Conservation (phyloP, 2,329 filamentous ascomycete genomes). For the Botryotinia convoluta region DNA sequence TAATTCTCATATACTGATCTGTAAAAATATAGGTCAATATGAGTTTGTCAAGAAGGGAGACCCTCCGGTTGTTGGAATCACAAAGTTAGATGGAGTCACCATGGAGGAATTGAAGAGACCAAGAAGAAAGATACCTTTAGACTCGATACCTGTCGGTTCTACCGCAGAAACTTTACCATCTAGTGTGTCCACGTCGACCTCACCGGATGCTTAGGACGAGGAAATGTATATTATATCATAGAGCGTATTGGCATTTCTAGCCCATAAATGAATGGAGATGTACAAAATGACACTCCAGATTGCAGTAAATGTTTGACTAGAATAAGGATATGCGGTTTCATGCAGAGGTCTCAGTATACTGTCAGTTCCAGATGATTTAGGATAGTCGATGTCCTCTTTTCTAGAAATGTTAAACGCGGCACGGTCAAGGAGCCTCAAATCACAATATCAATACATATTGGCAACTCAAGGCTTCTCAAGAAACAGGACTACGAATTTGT, state of each 20-base stretch:
- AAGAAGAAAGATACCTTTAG: slow-evolving; percentile 49
- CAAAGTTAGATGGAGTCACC: slow-evolving; percentile 80
- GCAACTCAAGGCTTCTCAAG: neutral
- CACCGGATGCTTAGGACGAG: slow-evolving; percentile 31
- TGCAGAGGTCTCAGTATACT: neutral
- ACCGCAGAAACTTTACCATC: slow-evolving; percentile 25
- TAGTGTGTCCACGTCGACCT: slow-evolving; percentile 31
- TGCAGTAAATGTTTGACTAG: neutral
- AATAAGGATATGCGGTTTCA: neutral
- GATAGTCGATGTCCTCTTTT: neutral
- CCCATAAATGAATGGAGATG: neutral
- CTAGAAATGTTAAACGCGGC: neutral
- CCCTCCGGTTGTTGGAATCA: slow-evolving; percentile 84
- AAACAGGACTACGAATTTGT: neutral
- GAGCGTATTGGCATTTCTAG: neutral
- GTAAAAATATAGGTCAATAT: slow-evolving; percentile 61
- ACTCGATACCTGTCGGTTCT: slow-evolving; percentile 25
- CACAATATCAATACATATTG: neutral
- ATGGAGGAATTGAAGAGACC: slow-evolving; percentile 80
- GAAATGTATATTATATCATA: slow-evolving; percentile 21
- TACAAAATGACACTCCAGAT: neutral
- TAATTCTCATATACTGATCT: slow-evolving; percentile 27
- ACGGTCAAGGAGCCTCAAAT: neutral
- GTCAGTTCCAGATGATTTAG: neutral
- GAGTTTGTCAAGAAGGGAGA: slow-evolving; percentile 95